Conservation (phyloP, 2,329 filamentous ascomycete species). For the Fusarium foetens region DNA sequence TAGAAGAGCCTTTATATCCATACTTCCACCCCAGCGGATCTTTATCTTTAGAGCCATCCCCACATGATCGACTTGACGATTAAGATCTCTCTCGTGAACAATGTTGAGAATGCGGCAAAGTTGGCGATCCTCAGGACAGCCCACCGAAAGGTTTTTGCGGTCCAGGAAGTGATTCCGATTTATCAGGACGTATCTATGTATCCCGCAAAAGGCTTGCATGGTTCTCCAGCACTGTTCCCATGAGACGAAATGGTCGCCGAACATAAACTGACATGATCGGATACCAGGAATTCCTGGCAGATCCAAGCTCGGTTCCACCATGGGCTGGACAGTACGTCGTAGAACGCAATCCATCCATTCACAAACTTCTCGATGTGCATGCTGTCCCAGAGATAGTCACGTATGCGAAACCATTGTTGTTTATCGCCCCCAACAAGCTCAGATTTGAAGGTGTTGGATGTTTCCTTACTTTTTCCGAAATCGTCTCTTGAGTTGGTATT, state of each 20-base stretch:
- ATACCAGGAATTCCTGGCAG: background rate
- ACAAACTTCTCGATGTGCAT: fast-evolving
- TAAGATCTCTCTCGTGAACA: fast-evolving
- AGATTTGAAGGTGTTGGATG: no score
- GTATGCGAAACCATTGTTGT: background rate
- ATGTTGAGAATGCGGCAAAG: background rate
- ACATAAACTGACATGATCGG: fast-evolving
- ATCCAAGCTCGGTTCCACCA: background rate
- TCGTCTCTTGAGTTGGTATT: no score
- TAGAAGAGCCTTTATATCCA: background rate
- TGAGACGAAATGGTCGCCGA: fast-evolving
- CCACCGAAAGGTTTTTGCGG: background rate
- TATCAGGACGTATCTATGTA: fast-evolving
- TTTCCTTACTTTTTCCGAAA: no score
- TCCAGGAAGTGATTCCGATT: fast-evolving
- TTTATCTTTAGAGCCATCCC: fast-evolving
- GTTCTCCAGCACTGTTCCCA: fast-evolving
- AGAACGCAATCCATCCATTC: background rate
- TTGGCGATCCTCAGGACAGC: background rate
- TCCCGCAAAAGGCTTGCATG: fast-evolving
- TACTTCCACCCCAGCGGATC: fast-evolving
- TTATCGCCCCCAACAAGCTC: fast-evolving
- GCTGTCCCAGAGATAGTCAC: background rate
- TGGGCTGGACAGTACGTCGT: fast-evolving
- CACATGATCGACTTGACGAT: fast-evolving